Percentiles rank a stretch among this genome's conserved stretches.
These are phyloP conservation scores for Kwoniella sp. DNA, from an alignment of 768 basidiomycete species.

Conservation along the genomic window DNA sequence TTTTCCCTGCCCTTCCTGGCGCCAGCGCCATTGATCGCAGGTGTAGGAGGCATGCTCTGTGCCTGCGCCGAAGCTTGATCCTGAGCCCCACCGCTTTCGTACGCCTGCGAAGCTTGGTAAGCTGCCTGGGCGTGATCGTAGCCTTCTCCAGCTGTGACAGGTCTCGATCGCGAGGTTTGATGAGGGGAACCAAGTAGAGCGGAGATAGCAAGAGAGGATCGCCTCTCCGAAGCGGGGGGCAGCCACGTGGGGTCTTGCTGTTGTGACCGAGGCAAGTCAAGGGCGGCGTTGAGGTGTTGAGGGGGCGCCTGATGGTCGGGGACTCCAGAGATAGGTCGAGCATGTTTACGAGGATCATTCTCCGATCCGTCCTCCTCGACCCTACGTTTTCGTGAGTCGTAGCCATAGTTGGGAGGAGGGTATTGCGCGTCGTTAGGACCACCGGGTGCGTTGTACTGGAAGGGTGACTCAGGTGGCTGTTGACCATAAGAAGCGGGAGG, in stretches of 20 bases:
- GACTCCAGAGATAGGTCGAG: constrained; percentile 8
- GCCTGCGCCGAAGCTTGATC: neutral
- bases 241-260: constrained; percentile 37
- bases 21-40: constrained; percentile 12
- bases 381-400: constrained; percentile 38
- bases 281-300: constrained; percentile 27
- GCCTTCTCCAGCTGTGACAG: constrained; percentile 24
- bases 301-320: constrained; percentile 9
- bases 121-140: constrained; percentile 26
- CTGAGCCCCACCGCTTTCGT: neutral
- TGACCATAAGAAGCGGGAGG: constrained; percentile 16
- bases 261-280: constrained; percentile 12
- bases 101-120: constrained; percentile 19
- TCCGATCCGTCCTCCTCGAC: constrained; percentile 26
- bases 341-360: constrained; percentile 26
- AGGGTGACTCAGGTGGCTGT: constrained; percentile 40
- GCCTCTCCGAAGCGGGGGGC: constrained; percentile 41
- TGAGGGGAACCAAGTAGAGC: constrained; percentile 49
- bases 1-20: constrained; percentile 11
- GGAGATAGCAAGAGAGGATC: constrained; percentile 49
- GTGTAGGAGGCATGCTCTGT: constrained; percentile 15
- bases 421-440: constrained; percentile 15
- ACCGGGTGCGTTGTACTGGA: constrained; percentile 38
- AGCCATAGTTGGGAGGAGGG: constrained; percentile 17
- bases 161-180: constrained; percentile 38